Evolutionary conservation across 2,329 filamentous ascomycete genomes (phyloP), one percentile per base, ranked within the genome.

Genomic region (Annulohypoxylon truncatum): DNA sequence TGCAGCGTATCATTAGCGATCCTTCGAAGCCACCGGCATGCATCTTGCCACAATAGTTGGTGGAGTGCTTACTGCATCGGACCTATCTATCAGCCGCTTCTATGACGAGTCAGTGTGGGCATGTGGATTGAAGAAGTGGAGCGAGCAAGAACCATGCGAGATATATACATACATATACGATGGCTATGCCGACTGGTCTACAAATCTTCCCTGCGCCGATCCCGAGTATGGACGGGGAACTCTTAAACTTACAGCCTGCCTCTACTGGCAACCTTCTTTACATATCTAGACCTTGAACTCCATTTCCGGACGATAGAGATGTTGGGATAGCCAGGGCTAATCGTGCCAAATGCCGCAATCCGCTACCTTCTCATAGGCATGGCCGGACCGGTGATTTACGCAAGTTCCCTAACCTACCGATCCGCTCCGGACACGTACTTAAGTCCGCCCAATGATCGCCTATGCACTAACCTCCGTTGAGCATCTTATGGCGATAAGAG

Each of bases 1-100:
- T 66, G 33, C 51, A 68, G 62, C 62, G 55, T 68, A 38, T 8
- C 66, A 68, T 66, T 52, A 44, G 24, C 53, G 52, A 64, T 69
- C 66, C 66, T 69, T 61, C 56, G 28, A 57, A 61, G 56, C 63
- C 63, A 55, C 38, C 53, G n/a, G 51, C 24, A 46, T 66, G 60
- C 64, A 58, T 44, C 57, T 59, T 61, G 48, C 64, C 66, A 68
- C 60, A 61, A 54, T 8, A 47, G 33, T 56, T 31, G n/a, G 18
- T 52, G 55, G 57, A 50, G 26, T 64, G 66, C 66, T 64, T 66
- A 64, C 63, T 64, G 59, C 55, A 46, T 64, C 56, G 44, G 40
- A 61, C 29, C 22, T 52, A 29, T 31, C 29, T 53, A 57, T 44
- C 33, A 56, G 47, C 46, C 53, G 12, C 42, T 38, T 53, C n/a